A percentile compares a stretch with the other conserved stretches of the same genome.
Evolutionary conservation across 768 basidiomycete species (phyloP).

Genomic region (Lyophyllum semitale): DNA sequence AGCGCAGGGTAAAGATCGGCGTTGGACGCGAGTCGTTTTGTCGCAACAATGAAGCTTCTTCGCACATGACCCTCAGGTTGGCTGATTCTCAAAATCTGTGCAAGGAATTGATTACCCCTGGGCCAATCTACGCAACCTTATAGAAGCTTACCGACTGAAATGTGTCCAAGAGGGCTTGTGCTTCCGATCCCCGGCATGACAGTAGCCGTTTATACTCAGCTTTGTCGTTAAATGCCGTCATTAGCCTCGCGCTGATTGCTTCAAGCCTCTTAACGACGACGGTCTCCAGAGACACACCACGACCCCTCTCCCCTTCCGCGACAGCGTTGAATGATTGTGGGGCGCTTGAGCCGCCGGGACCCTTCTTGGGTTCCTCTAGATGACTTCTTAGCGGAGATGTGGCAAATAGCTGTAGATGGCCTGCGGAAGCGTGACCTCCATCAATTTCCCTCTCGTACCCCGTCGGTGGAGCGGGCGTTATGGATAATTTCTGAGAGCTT

Average conservation of each 20-base stretch:
- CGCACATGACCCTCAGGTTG: background rate
- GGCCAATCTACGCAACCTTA: background rate
- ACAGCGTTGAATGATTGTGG: too few relatives aligned
- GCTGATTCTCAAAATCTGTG: background rate
- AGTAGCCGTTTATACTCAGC: background rate
- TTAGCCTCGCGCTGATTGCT: background rate
- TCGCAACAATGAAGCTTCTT: background rate
- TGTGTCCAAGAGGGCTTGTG: conserved; percentile 3
- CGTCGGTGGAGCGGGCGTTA: too few relatives aligned
- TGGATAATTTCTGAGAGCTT: too few relatives aligned
- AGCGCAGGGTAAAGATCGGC: conserved; percentile 8
- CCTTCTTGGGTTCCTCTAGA: too few relatives aligned
- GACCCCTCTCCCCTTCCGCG: too few relatives aligned
- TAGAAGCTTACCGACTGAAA: background rate
- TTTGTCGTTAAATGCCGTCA: background rate
- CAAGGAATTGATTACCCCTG: background rate
- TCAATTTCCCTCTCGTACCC: too few relatives aligned
- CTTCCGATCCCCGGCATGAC: background rate
- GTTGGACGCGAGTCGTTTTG: background rate
- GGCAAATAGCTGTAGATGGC: background rate
- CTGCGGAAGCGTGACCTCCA: too few relatives aligned
- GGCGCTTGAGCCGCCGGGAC: too few relatives aligned
- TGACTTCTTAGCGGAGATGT: background rate
- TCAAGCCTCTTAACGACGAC: background rate
- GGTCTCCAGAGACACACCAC: too few relatives aligned